Evolutionary conservation across 768 basidiomycete species (phyloP).

Genomic region (Termitomyces sp.): DNA sequence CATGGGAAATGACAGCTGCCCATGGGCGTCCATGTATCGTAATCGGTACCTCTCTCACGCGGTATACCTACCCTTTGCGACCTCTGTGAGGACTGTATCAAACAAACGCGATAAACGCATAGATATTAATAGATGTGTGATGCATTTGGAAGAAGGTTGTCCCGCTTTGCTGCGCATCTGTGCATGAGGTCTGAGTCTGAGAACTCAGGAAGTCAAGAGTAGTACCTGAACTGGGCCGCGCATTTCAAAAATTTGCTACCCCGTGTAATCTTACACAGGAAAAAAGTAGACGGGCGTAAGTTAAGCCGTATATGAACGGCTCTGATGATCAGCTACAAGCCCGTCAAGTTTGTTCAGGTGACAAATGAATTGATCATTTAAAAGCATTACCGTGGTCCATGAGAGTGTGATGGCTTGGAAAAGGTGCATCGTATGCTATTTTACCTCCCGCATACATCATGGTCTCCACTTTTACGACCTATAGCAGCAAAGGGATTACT

Average conservation of each 20-base stretch:
- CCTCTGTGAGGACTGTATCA: background rate
- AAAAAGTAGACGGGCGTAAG: background rate
- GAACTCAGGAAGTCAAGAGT: background rate
- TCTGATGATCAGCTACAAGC: background rate
- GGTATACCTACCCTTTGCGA: background rate
- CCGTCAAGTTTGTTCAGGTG: background rate
- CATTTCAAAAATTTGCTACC: background rate
- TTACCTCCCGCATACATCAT: background rate
- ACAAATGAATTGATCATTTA: background rate
- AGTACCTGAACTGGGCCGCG: background rate
- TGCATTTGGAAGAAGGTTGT: background rate
- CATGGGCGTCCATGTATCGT: background rate
- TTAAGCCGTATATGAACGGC: background rate
- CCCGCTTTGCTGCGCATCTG: background rate
- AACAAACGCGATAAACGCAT: too few relatives aligned
- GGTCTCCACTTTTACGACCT: background rate
- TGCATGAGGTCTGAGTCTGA: background rate
- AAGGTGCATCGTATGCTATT: background rate
- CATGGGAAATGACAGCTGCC: background rate
- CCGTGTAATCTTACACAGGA: background rate
- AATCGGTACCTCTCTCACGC: background rate
- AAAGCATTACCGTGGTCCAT: background rate
- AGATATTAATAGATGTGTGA: background rate
- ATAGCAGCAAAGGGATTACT: background rate
- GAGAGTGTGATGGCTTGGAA: background rate